Evolutionary conservation across 306 rosid genomes (phyloP).

Genomic region (Albizia julibrissin): DNA sequence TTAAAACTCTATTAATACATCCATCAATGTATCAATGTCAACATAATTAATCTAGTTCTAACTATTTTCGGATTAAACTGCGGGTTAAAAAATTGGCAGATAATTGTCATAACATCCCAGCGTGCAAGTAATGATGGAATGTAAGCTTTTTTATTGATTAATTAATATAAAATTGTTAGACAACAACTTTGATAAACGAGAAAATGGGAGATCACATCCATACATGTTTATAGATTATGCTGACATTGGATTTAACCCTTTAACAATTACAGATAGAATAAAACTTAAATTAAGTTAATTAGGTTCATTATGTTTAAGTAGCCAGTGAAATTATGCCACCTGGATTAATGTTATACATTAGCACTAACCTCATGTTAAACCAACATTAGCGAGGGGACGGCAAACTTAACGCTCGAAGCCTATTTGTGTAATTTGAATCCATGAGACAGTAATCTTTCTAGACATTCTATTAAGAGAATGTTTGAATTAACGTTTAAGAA

Average conservation of each 20-base stretch:
- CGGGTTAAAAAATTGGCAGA: neutral
- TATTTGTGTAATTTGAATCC: too few relatives aligned
- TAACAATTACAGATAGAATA: neutral
- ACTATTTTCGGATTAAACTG: neutral
- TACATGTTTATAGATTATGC: neutral
- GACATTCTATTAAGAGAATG: too few relatives aligned
- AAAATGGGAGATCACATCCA: neutral
- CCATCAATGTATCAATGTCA: neutral
- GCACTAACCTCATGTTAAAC: too few relatives aligned
- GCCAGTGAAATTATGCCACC: too few relatives aligned
- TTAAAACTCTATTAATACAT: neutral
- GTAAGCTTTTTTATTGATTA: neutral
- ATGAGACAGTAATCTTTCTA: too few relatives aligned
- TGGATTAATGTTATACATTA: too few relatives aligned
- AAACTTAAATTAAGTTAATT: too few relatives aligned
- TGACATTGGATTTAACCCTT: neutral
- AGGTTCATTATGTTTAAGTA: too few relatives aligned
- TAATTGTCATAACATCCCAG: slow-evolving; percentile 26
- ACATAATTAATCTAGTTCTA: neutral
- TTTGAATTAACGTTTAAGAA: too few relatives aligned
- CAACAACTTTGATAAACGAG: neutral
- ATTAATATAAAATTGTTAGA: neutral
- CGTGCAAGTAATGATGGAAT: slow-evolving; percentile 9
- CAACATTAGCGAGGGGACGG: too few relatives aligned
- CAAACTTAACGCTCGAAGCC: too few relatives aligned